Percentiles rank a stretch among this genome's conserved stretches.
phyloP scores from a whole-genome alignment of 352 stramenopile species.

The Globisporangium cederbergense region DNA sequence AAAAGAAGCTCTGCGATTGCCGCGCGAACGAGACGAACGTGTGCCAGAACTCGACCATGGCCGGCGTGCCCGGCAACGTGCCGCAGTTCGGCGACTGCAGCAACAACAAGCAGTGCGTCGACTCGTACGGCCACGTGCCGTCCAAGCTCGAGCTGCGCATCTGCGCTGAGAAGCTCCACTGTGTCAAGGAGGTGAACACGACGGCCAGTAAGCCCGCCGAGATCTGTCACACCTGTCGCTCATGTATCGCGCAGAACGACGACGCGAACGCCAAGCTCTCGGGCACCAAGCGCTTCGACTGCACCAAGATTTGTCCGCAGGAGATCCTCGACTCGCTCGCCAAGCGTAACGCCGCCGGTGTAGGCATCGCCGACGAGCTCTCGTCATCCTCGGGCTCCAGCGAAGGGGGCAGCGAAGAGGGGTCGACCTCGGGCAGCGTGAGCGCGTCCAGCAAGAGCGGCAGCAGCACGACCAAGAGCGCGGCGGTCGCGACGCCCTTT shows the following conservation, averaged over 20 bases:
- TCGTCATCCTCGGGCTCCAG: constrained; percentile 22
- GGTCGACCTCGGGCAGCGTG: constrained; percentile 4
- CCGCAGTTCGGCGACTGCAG: constrained; percentile 71
- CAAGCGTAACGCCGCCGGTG: constrained; percentile 46
- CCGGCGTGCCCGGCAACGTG: constrained; percentile 30
- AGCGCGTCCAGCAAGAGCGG: constrained; percentile 12
- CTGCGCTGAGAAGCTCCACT: constrained; percentile 72
- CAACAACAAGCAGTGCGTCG: constrained; percentile 36
- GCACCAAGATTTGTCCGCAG: constrained; percentile 62
- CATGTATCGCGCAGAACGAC: constrained; percentile 76
- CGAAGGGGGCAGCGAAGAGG: constrained; percentile 22
- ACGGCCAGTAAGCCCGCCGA: constrained; percentile 48
- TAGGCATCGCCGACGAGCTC: constrained; percentile 59
- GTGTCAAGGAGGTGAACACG: constrained; percentile 68
- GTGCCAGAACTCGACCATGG: constrained; percentile 51
- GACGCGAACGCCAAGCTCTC: constrained; percentile 43
- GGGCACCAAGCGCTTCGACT: constrained; percentile 70
- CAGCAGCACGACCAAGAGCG: constrained; percentile 13
- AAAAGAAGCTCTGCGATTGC: constrained; percentile 72
- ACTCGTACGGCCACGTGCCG: constrained; percentile 62
- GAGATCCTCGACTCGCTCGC: constrained; percentile 63
- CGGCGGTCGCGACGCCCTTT: constrained; percentile 7
- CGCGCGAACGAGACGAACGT: constrained; percentile 27
- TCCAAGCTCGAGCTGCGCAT: constrained; percentile 44
- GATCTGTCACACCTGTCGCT: constrained; percentile 83